Evolutionary conservation across 306 rosid species (phyloP), one percentile per base, ranked within the genome.

Genomic region (Luffa acutangula): DNA sequence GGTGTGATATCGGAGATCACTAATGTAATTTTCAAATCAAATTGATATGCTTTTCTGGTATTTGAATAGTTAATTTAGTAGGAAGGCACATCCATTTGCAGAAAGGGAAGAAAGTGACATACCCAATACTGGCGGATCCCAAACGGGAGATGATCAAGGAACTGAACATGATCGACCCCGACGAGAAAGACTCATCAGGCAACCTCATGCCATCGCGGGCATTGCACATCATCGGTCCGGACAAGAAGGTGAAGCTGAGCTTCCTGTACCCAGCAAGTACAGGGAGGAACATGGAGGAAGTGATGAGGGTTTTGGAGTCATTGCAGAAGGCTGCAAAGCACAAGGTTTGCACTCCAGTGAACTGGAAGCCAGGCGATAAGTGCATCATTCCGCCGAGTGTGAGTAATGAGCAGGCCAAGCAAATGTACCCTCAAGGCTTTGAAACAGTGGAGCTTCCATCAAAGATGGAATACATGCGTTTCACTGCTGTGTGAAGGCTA

Each of bases 131-230:
- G 4, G 84, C 90, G 3, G 91, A 92, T 83, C 85, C 92, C 0
- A 85, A 70, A 3, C 21, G 97, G 82, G 90, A 91, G 79, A 81
- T 94, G 78, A 91, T 94, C 60, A 88, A 88, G 83, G 85, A 85
- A 81, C 92, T 94, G 33, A 94, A 94, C 89, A 92, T 92, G 97
- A 89, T 89, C 31, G 98, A 94, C 53, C 95, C 97, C 7, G 89
- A 91, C 51, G 89, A 85, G 87, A 91, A 81, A 80, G 95, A 91
- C 77, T 77, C 86, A 0, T 73, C 57, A 0, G 93, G 97, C 1
- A 82, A 76, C 34, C 66, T 4, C 1, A 59, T 94, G 34, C 95
- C 97, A n/a, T 92, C 98, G 10, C 86, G 97, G 56, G 93, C 97
- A 34, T 89, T 94, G 54, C 98, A 94, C 49, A 87, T 91, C 1